These are phyloP conservation scores for Kwoniella pini DNA, from an alignment of 768 basidiomycete genomes.

Conservation along the genomic window DNA sequence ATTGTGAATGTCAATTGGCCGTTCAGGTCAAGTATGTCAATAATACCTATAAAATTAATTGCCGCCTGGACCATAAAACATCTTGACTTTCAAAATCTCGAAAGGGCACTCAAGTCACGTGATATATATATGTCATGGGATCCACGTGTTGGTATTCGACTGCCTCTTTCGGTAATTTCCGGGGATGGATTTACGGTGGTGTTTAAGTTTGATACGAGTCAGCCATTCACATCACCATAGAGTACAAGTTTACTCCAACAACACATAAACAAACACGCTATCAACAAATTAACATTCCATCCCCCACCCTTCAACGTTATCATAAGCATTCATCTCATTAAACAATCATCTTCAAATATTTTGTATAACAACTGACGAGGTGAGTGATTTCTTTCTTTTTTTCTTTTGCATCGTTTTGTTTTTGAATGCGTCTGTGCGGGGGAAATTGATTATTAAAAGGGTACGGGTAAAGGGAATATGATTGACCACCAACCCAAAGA, in stretches of 20 bases:
- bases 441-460: neutral
- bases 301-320: neutral
- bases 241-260: neutral
- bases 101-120: conserved; percentile 9
- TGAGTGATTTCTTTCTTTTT: conserved; percentile 3
- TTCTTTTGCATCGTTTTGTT: neutral
- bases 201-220: conserved; percentile 12
- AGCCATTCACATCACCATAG: conserved; percentile 3
- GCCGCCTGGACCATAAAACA: no score
- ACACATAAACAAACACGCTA: neutral
- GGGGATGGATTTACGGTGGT: neutral
- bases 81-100: conserved; percentile 18
- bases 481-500: conserved; percentile 6
- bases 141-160: neutral
- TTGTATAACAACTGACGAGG: neutral
- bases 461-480: conserved; percentile 3
- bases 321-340: neutral
- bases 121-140: neutral
- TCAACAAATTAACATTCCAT: neutral
- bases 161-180: conserved; percentile 24
- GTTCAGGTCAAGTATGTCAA: no score
- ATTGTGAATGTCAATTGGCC: no score
- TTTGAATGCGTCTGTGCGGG: conserved; percentile 15
- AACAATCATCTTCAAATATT: conserved; percentile 1
- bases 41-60: no score